These are phyloP conservation scores for Pseudozyma pruni DNA, from an alignment of 1,284 basidiomycete genomes.

Conservation along the genomic window DNA sequence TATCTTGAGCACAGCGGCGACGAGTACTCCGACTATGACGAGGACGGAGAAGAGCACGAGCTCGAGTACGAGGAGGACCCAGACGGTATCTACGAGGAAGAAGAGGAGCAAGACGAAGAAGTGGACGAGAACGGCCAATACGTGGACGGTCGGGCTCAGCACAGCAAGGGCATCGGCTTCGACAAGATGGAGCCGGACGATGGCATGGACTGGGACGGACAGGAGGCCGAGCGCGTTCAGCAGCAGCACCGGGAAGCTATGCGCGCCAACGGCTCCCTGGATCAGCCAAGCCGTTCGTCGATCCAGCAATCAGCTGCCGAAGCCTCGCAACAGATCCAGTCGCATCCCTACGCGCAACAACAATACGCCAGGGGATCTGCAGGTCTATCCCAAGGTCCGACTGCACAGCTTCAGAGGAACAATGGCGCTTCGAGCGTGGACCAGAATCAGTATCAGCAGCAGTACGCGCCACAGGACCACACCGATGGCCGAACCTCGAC, in stretches of 20 bases:
- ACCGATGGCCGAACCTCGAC: conserved; percentile 27
- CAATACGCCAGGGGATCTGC: conserved; percentile 14
- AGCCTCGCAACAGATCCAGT: conserved; percentile 17
- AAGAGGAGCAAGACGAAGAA: conserved; percentile 20
- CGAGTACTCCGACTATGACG: conserved; percentile 60
- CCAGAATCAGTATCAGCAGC: conserved; percentile 34
- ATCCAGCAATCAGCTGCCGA: conserved; percentile 36
- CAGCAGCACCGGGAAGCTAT: conserved; percentile 42
- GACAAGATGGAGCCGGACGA: conserved; percentile 71
- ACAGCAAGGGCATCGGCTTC: conserved; percentile 15
- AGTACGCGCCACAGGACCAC: conserved; percentile 6
- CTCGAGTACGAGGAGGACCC: conserved; percentile 54
- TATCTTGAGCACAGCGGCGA: conserved; percentile 66
- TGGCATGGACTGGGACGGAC: conserved; percentile 71
- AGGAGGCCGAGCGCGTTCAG: conserved; percentile 68
- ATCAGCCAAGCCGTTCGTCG: conserved; percentile 16
- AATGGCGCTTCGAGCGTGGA: conserved; percentile 5
- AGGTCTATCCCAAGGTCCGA: conserved; percentile 14
- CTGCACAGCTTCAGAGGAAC: conserved; percentile 10
- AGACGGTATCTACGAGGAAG: conserved; percentile 50
- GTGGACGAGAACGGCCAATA: conserved; percentile 5
- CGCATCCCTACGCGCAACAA: conserved; percentile 27
- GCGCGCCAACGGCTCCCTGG: conserved; percentile 13
- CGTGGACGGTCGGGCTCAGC: conserved; percentile 7
- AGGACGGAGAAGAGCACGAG: conserved; percentile 54